Evolutionary conservation across 1,139 yeast genomes (phyloP), one percentile per base, ranked within the genome.

Genomic region (Spathaspora sp.): DNA sequence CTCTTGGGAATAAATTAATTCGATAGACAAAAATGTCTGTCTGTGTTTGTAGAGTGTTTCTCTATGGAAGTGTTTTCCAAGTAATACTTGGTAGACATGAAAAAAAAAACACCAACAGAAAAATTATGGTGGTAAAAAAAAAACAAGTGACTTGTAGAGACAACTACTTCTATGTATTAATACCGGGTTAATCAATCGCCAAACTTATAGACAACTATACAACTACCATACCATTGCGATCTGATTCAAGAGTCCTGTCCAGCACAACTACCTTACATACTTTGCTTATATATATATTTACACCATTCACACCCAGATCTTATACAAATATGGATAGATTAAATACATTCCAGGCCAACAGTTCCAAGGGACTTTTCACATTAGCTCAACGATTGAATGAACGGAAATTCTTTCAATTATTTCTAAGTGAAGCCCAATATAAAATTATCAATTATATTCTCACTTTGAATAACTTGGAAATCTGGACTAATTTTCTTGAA

Each of bases 351-450:
- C 74, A 67, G 52, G 55, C 60, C 31, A 74, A 76, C 53, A 68
- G 78, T 57, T 57, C 72, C 23, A 48, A 47, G 23, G 68, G 65
- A 49, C 65, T 83, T 44, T 73, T 75, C 49, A 65, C 60, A 47
- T 65, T 82, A 50, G 76, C 89, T 1, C 74, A 72, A 48, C 70
- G 68, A 49, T 63, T 84, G 31, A 74, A 76, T 56, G 55, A 61
- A 37, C 63, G 70, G 38, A 74, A 78, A 24, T 74, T 76, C 47
- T 84, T 86, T 60, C 81, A 79, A 51, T 69, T 78, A 29, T 83
- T 81, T 56, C 66, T 86, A 47, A 81, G 82, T 39, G 80, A 82
- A n/a, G 80, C 76, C 51, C 91, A 85, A 60, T 72, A 72, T 53
- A 73, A 78, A 49, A 74, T 85, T 3, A 61, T 86, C 37, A 70